phyloP scores from a whole-genome alignment of 2,329 filamentous ascomycete species.

The Aschersonia sp. region DNA sequence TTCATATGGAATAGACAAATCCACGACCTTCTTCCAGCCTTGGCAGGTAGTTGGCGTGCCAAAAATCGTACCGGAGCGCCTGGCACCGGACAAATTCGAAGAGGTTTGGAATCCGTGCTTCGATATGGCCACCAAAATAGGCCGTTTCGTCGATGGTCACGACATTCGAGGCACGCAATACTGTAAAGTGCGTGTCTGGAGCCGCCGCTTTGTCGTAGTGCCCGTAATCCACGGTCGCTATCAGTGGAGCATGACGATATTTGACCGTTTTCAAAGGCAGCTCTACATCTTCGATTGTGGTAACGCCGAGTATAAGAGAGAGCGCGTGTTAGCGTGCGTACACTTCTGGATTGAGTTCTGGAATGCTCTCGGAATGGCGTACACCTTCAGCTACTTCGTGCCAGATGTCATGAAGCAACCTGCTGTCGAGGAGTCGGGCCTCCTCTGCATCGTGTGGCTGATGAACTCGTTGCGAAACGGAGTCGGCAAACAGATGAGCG shows the following conservation, averaged over 20 bases:
- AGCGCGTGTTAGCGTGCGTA: conserved; percentile 5
- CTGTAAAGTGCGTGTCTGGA: conserved; percentile 1
- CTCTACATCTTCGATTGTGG: conserved; percentile 9
- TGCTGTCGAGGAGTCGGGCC: conserved; percentile 4
- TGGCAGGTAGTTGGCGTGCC: conserved; percentile 3
- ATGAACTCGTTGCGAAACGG: conserved; percentile 7
- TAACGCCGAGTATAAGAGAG: not conserved
- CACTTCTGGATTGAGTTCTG: conserved; percentile 9
- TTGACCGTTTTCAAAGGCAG: conserved; percentile 7
- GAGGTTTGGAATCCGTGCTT: conserved; percentile 2
- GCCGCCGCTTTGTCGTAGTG: conserved; percentile 6
- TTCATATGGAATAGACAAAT: conserved; percentile 8
- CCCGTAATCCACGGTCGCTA: conserved; percentile 4
- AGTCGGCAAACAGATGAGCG: conserved; percentile 5
- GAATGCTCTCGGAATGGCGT: conserved; percentile 6
- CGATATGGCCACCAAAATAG: conserved; percentile 1
- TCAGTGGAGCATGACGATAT: conserved; percentile 10
- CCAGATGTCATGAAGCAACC: conserved; percentile 2
- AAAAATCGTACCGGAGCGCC: not conserved
- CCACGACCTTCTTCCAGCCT: conserved; percentile 4
- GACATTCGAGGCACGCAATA: not conserved
- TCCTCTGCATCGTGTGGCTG: conserved; percentile 6
- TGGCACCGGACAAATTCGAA: not conserved
- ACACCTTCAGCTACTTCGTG: conserved; percentile 8
- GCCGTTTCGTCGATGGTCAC: conserved; percentile 1